Conservation (phyloP, 2,329 filamentous ascomycete species). For the Penicillium sp. region DNA sequence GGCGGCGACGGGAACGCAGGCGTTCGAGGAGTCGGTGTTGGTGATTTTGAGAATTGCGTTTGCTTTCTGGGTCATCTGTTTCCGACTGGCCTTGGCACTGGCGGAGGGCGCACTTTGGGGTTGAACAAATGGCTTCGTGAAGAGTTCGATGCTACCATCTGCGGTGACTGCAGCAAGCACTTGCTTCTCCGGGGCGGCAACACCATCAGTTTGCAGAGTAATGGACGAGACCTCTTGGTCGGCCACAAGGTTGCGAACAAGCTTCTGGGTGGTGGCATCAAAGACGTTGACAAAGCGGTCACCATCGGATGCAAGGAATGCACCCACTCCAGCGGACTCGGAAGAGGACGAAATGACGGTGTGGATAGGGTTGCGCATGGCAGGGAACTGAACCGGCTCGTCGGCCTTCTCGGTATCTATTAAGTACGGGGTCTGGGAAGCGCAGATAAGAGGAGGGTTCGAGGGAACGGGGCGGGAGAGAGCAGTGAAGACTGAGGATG, state of each 20-base stretch:
- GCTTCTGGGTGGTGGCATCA: slow-evolving; percentile 43
- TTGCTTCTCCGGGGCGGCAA: slow-evolving; percentile 37
- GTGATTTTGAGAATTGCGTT: slow-evolving; percentile 48
- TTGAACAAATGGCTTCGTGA: slow-evolving; percentile 49
- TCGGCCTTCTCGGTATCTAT: slow-evolving; percentile 44
- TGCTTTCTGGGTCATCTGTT: slow-evolving; percentile 47
- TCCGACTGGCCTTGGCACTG: slow-evolving; percentile 47
- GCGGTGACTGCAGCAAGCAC: slow-evolving; percentile 49
- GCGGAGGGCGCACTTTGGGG: slow-evolving; percentile 30
- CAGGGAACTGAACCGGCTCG: slow-evolving; percentile 46
- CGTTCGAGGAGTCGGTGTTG: slow-evolving; percentile 42
- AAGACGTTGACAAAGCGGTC: slow-evolving; percentile 55
- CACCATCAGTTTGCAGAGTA: slow-evolving; percentile 34
- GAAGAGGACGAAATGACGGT: slow-evolving; percentile 46
- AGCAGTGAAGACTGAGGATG: slow-evolving; percentile 40
- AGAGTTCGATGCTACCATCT: slow-evolving; percentile 52
- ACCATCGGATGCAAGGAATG: slow-evolving; percentile 51
- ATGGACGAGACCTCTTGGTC: slow-evolving; percentile 47
- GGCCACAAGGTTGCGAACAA: slow-evolving; percentile 51
- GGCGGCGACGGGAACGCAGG: slow-evolving; percentile 45
- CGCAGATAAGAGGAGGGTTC: slow-evolving; percentile 49
- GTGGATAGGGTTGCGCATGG: slow-evolving; percentile 52
- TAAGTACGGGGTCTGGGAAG: slow-evolving; percentile 51
- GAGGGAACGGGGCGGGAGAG: slow-evolving; percentile 45
- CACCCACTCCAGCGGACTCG: slow-evolving; percentile 34